Evolutionary conservation across 1,284 basidiomycete genomes (phyloP).

Genomic region (Mycena sp.): DNA sequence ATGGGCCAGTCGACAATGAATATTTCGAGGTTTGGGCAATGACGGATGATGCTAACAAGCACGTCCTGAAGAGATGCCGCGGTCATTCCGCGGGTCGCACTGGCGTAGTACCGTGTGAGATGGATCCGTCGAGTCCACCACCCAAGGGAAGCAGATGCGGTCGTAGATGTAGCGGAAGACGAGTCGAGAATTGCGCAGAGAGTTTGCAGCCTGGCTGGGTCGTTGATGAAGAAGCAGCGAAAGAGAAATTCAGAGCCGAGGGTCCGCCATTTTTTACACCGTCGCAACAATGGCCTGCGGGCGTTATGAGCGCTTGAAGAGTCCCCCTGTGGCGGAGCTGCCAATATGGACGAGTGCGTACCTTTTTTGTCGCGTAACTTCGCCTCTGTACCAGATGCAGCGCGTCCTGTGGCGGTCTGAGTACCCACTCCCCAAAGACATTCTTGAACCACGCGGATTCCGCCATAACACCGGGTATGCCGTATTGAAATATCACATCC

Average conservation of each 20-base stretch:
- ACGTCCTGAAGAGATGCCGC: slow-evolving; percentile 55
- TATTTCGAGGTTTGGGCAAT: slow-evolving; percentile 74
- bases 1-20: slow-evolving; percentile 74
- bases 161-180: slow-evolving; percentile 47
- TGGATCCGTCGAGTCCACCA: slow-evolving; percentile 76
- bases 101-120: slow-evolving; percentile 58
- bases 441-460: slow-evolving; percentile 69
- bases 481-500: slow-evolving; percentile 65
- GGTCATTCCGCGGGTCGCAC: slow-evolving; percentile 44
- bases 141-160: slow-evolving; percentile 54
- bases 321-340: background rate
- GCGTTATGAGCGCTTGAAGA: background rate
- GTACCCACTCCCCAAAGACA: slow-evolving; percentile 57
- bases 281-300: slow-evolving; percentile 72
- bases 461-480: slow-evolving; percentile 65
- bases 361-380: slow-evolving; percentile 73
- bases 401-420: slow-evolving; percentile 66
- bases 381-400: slow-evolving; percentile 62
- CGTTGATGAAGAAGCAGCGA: slow-evolving; percentile 68
- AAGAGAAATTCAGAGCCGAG: slow-evolving; percentile 71
- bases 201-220: slow-evolving; percentile 58
- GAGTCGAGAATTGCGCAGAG: slow-evolving; percentile 59
- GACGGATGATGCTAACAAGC: slow-evolving; percentile 61
- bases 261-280: slow-evolving; percentile 60
- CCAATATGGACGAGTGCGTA: slow-evolving; percentile 37